These are phyloP conservation scores for Oryza meyeriana DNA, from an alignment of 176 grass and related monocot genomes.

Conservation along the genomic window DNA sequence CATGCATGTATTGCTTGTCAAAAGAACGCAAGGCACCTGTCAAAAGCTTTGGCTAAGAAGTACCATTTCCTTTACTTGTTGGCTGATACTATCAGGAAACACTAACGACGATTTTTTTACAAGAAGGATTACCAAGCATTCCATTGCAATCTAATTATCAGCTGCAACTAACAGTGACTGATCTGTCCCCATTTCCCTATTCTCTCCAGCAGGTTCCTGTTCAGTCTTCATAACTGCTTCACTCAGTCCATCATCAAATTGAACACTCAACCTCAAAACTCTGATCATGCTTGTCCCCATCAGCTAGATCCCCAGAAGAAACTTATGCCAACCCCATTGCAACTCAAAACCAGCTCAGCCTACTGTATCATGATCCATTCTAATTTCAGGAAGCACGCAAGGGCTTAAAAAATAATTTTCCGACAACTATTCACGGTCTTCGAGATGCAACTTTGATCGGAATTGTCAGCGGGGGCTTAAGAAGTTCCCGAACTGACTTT, in stretches of 20 bases:
- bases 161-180: not conserved
- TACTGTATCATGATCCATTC: not conserved
- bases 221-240: not conserved
- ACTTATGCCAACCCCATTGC: constrained; percentile 13
- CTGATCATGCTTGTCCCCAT: constrained; percentile 23
- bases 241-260: not conserved
- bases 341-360: not conserved
- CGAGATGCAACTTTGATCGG: too few relatives aligned
- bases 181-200: not conserved
- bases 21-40: too few relatives aligned
- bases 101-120: not conserved
- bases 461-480: too few relatives aligned
- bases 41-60: not conserved
- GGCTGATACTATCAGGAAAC: not conserved
- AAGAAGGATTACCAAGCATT: not conserved
- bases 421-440: too few relatives aligned
- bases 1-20: not conserved
- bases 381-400: not conserved
- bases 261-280: not conserved
- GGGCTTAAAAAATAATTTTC: too few relatives aligned
- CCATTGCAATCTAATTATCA: not conserved
- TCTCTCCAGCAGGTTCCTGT: not conserved
- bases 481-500: too few relatives aligned
- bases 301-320: not conserved
- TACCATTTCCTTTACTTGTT: not conserved